Evolutionary conservation across 768 basidiomycete species (phyloP).

Genomic region (Amanita brunnescens): DNA sequence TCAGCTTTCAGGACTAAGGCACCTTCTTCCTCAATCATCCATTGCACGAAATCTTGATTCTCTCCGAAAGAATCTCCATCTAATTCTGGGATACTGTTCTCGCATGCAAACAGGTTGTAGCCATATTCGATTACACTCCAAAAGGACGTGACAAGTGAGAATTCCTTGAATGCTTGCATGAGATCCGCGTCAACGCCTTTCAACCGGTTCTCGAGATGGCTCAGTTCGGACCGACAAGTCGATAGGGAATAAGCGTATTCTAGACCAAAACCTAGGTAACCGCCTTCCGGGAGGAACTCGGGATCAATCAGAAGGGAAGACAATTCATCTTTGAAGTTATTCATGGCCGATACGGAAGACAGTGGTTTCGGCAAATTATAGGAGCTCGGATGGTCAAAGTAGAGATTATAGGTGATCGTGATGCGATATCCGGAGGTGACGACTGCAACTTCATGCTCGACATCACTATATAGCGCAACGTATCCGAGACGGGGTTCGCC

Average conservation of each 20-base stretch:
- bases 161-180: constrained; percentile 10
- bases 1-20: too few species aligned
- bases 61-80: too few species aligned
- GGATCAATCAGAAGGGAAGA: constrained; percentile 16
- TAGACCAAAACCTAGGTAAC: constrained; percentile 27
- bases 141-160: constrained; percentile 14
- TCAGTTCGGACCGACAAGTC: constrained; percentile 5
- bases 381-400: constrained; percentile 13
- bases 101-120: neutral
- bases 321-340: constrained; percentile 6
- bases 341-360: constrained; percentile 14
- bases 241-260: constrained; percentile 24
- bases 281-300: constrained; percentile 22
- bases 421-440: constrained; percentile 31
- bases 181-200: constrained; percentile 24
- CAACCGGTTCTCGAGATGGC: constrained; percentile 13
- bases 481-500: constrained; percentile 21
- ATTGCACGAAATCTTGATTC: too few species aligned
- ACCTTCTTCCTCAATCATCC: too few species aligned
- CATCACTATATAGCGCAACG: constrained; percentile 29
- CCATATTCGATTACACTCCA: constrained; percentile 13
- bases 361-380: neutral
- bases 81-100: neutral
- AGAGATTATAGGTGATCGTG: constrained; percentile 35
- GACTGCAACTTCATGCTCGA: constrained; percentile 31